Evolutionary conservation across 352 stramenopile genomes (phyloP), one percentile per base, ranked within the genome.

Genomic region (Thalassiosira pacifica): DNA sequence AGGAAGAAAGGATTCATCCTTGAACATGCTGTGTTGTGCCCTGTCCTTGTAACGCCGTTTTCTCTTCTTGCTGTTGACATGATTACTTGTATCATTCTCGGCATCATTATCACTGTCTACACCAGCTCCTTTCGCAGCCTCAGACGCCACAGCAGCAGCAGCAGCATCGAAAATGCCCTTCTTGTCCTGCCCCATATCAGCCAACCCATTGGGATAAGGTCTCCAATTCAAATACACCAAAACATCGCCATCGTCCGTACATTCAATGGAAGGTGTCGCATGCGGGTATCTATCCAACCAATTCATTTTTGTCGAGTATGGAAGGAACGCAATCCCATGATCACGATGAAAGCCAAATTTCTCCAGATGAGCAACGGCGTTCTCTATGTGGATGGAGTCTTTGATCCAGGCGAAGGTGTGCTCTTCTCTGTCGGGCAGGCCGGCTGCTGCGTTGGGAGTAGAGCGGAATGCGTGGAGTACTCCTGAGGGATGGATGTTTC

Each of bases 401-500:
- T 22, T 5, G 45, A 63, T 64, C 42, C 71, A 70, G 11, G 60
- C 11, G 27, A 79, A 79, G 13, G 24, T 48, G 34, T 77, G 31
- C 5, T 68, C 29, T 48, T 66, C 29, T 27, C 34, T 27, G 29
- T 26, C 27, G n/a, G n/a, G n/a, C n/a, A n/a, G n/a, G n/a, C 19
- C 31, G 19, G 26, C 26, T 69, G 27, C 34, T 53, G 5, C 3
- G 18, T 6, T 55, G 24, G 37, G 57, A 8, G 29, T 63, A 53
- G 13, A 6, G 27, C 69, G 32, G 24, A 29, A 72, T 34, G 34
- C 72, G 31, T 80, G 72, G 5, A 80, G 37, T 13, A 72, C 27
- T 5, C 59, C 72, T 4, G 72, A 73, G 31, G 72, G 32, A 66
- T 80, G 68, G 6, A 27, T 52, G 19, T 71, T 70, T 18, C 22